These are phyloP conservation scores for Calonectria multiphialidica DNA, from an alignment of 2,329 filamentous ascomycete genomes.

Conservation along the genomic window DNA sequence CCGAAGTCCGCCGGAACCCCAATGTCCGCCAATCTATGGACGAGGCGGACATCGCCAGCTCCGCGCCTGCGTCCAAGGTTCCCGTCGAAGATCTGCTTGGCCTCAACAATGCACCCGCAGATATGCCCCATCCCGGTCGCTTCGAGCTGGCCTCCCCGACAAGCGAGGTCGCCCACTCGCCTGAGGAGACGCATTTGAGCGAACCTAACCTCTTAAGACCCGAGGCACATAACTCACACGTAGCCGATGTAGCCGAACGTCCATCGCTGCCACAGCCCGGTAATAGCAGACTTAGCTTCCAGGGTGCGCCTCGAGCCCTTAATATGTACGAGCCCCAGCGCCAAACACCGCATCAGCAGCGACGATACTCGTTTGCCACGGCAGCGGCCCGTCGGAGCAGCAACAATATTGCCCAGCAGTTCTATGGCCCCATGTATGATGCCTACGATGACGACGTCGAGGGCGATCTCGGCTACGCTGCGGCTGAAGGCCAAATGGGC, in stretches of 20 bases:
- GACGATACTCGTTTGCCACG: constrained; percentile 67
- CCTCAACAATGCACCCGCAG: constrained; percentile 69
- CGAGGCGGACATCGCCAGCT: constrained; percentile 86
- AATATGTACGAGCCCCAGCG: constrained; percentile 60
- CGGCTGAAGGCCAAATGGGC: constrained; percentile 93
- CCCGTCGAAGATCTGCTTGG: constrained; percentile 77
- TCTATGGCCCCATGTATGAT: constrained; percentile 66
- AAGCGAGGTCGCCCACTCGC: constrained; percentile 55
- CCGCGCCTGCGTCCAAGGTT: constrained; percentile 46
- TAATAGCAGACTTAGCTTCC: constrained; percentile 51
- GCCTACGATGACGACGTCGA: constrained; percentile 83
- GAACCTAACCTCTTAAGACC: constrained; percentile 35
- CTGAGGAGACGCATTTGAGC: constrained; percentile 47
- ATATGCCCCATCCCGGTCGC: constrained; percentile 80
- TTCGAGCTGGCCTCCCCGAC: constrained; percentile 73
- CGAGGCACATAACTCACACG: constrained; percentile 29
- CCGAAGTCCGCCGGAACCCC: constrained; percentile 82
- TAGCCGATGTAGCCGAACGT: constrained; percentile 35
- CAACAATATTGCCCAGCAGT: constrained; percentile 64
- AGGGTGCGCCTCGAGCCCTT: constrained; percentile 55
- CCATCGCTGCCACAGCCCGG: constrained; percentile 34
- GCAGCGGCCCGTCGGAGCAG: constrained; percentile 60
- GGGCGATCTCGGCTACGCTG: constrained; percentile 94
- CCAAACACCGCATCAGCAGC: constrained; percentile 58
- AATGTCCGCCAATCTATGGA: constrained; percentile 66